These are phyloP conservation scores for Coemansia sp. DNA, from an alignment of 192 early-diverging fungal genomes.

Conservation along the genomic window DNA sequence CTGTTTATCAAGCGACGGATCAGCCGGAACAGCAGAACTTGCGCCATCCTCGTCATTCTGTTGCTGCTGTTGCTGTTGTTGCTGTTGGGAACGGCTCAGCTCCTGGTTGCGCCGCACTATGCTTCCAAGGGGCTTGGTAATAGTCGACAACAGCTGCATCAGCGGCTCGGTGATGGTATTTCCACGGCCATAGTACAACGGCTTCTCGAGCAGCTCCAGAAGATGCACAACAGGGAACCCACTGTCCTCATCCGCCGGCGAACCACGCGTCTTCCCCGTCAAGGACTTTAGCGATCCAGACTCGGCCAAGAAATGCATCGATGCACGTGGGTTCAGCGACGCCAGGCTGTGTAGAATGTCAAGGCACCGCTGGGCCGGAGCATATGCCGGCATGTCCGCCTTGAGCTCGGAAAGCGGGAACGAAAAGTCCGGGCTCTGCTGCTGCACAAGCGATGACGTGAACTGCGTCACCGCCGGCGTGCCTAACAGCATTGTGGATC, in stretches of 20 bases:
- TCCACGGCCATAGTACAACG: conserved; percentile 77
- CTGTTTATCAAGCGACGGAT: neutral
- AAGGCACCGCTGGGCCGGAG: conserved; percentile 87
- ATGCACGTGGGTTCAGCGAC: conserved; percentile 66
- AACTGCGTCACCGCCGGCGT: conserved; percentile 38
- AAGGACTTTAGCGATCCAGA: conserved; percentile 23
- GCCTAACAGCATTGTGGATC: conserved; percentile 18
- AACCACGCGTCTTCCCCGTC: conserved; percentile 58
- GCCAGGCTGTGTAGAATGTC: conserved; percentile 83
- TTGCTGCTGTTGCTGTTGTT: conserved; percentile 14
- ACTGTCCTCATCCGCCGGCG: conserved; percentile 61
- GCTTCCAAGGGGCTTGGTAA: conserved; percentile 73
- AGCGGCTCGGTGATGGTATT: conserved; percentile 78
- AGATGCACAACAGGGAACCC: conserved; percentile 65
- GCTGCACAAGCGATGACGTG: conserved; percentile 37
- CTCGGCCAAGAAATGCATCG: conserved; percentile 68
- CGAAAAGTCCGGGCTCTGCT: conserved; percentile 34
- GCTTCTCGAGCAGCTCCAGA: conserved; percentile 80
- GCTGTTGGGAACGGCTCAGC: conserved; percentile 31
- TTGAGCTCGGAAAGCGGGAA: conserved; percentile 51
- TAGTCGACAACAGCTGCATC: conserved; percentile 79
- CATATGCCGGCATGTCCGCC: conserved; percentile 73
- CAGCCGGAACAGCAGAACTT: conserved; percentile 4
- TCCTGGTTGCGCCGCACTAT: conserved; percentile 56
- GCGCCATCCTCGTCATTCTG: conserved; percentile 5